Base-by-base conservation (phyloP, 257 asterid genomes). In the Solanum verrucosum region DNA sequence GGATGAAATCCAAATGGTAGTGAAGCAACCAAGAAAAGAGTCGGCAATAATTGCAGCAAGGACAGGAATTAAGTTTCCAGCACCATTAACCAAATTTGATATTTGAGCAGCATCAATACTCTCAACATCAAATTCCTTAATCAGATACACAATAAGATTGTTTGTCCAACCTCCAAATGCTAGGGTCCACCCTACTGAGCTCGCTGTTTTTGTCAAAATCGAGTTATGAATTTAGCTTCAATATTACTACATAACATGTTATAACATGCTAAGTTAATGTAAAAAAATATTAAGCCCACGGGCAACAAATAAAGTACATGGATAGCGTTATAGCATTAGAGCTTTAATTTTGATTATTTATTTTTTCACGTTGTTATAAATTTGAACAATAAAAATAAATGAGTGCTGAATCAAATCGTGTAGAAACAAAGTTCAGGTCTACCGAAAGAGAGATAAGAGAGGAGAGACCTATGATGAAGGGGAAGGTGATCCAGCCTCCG, bases 31-130 rank as follows among this genome's bases (percentile, higher is more conserved):
- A 5, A 93, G 91, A 81, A 90, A 90, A 0, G 96, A 92, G 71
- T 93, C 96, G 5, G 96, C 94, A 35, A 91, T 29, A 72, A 92
- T 72, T 73, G 96, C 96, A 16, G 87, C 94, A 13, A 92, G 3
- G 5, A 92, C 88, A 15, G 94, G 96, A 73, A 90, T 84, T 25
- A 93, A 85, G 46, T n/a, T 89, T 42, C 44, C 15, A 87, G 89
- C 88, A 74, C 94, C 94, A 65, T 6, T 77, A 67, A 91, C 25
- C 3, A 92, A 81, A 9, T 89, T 93, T 87, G 21, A 78, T 16
- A 90, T 87, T 18, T 89, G 91, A 68, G 94, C 91, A 6, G 94
- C 95, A 35, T 89, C 84, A 3, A 91, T 89, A 67, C 90, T 89
- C 16, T 87, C 87, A 14, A 93, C 79, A 85, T 90, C 88, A 90